phyloP scores from a whole-genome alignment of 805 yeast genomes.

The Candida ovalis region DNA sequence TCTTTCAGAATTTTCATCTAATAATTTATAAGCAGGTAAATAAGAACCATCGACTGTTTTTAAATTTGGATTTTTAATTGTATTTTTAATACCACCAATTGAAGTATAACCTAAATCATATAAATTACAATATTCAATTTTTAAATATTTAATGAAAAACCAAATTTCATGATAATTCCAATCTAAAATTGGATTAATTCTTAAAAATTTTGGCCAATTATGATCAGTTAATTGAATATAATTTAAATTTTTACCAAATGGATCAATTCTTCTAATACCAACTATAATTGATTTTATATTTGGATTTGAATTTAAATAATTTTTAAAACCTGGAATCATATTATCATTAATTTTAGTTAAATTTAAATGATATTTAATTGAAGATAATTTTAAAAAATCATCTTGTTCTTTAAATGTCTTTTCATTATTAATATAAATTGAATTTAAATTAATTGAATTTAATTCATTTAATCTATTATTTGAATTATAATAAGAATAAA shows the following conservation, averaged over 20 bases:
- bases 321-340: slow-evolving; percentile 66
- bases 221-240: slow-evolving; percentile 76
- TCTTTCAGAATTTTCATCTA: slow-evolving; percentile 59
- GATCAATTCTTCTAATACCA: slow-evolving; percentile 87
- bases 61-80: slow-evolving; percentile 68
- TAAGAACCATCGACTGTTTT: slow-evolving; percentile 22
- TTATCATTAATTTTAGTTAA: slow-evolving; percentile 39
- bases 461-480: slow-evolving; percentile 11
- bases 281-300: slow-evolving; percentile 71
- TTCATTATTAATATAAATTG: slow-evolving; percentile 73
- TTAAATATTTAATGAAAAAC: slow-evolving; percentile 63
- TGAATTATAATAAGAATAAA: slow-evolving; percentile 21
- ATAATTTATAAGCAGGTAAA: slow-evolving; percentile 55
- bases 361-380: slow-evolving; percentile 50
- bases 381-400: slow-evolving; percentile 57
- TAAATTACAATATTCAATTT: slow-evolving; percentile 66
- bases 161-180: slow-evolving; percentile 86
- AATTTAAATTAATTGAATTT: slow-evolving; percentile 32
- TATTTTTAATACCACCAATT: slow-evolving; percentile 72
- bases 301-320: slow-evolving; percentile 51
- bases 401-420: slow-evolving; percentile 69
- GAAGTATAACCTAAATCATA: slow-evolving; percentile 89
- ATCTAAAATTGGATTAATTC: slow-evolving; percentile 84
- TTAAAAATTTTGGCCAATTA: slow-evolving; percentile 83
- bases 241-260: slow-evolving; percentile 60